A percentile compares a stretch with the other conserved stretches of the same genome.
These are phyloP conservation scores for Hevea brasiliensis DNA, from an alignment of 345 rosid species.

Conservation along the genomic window DNA sequence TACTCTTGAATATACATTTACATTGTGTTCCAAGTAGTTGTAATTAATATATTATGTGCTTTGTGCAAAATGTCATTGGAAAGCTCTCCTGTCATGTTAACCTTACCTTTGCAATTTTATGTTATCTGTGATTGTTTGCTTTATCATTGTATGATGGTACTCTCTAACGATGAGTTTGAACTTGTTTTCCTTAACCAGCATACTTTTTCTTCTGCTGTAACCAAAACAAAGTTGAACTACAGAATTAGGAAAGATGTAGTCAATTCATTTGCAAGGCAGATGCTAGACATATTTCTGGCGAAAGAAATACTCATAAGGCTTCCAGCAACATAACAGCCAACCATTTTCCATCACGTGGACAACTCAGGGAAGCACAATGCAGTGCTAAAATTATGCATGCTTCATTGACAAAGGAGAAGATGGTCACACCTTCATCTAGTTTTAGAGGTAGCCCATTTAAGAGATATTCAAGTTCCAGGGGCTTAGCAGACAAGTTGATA, in stretches of 20 bases:
- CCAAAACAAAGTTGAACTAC: slow-evolving; percentile 3
- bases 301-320: slow-evolving; percentile 10
- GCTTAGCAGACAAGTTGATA: no score
- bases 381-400: neutral
- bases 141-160: no score
- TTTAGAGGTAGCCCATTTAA: no score
- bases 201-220: slow-evolving; percentile 6
- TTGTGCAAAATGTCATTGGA: neutral
- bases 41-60: neutral
- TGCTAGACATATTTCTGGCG: slow-evolving; percentile 1
- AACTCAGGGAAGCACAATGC: neutral
- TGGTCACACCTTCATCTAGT: slow-evolving; percentile 1
- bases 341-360: neutral
- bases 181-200: slow-evolving; percentile 11
- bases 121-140: neutral
- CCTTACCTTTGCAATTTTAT: neutral
- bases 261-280: neutral
- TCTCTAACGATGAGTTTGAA: neutral
- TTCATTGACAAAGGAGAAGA: slow-evolving; percentile 10
- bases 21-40: no score
- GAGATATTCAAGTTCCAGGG: no score
- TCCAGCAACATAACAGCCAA: neutral
- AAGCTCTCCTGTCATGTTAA: neutral
- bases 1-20: no score
- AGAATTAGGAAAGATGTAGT: slow-evolving; percentile 8